Percentiles rank a stretch among this genome's conserved stretches.
These are phyloP conservation scores for Carex myosuroides DNA, from an alignment of 176 grass and related monocot genomes.

Conservation along the genomic window DNA sequence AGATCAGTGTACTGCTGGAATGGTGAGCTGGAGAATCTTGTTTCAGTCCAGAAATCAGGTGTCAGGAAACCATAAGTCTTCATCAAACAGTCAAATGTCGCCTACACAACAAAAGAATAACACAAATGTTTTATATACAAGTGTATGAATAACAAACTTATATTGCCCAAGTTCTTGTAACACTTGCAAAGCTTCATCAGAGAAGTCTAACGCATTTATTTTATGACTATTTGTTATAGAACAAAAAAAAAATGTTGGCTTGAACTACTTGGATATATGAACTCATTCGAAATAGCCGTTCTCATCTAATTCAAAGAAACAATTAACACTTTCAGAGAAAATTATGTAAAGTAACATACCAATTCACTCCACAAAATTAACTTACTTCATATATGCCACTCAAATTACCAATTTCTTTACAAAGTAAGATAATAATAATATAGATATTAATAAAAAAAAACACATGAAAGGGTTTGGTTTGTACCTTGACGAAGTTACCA, in stretches of 20 bases:
- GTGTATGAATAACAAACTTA: neutral
- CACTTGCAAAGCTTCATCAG: neutral
- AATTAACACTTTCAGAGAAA: neutral
- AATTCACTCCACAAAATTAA: neutral
- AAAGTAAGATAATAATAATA: neutral
- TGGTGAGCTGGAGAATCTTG: slow-evolving; percentile 29
- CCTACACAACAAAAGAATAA: slow-evolving; percentile 20
- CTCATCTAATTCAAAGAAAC: no score
- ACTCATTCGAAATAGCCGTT: no score
- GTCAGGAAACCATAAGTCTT: slow-evolving; percentile 52
- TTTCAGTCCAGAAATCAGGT: slow-evolving; percentile 67
- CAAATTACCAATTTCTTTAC: neutral
- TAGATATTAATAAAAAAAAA: neutral
- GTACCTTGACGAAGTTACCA: slow-evolving; percentile 83
- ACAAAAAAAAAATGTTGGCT: no score
- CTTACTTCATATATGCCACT: neutral
- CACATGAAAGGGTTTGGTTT: neutral
- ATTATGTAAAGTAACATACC: neutral
- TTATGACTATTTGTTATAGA: no score
- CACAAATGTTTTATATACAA: neutral
- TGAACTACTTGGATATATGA: no score
- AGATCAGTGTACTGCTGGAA: slow-evolving; percentile 48
- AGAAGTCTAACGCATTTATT: no score
- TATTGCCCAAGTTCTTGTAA: neutral
- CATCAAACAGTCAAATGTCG: slow-evolving; percentile 77